Evolutionary conservation across 441 rosid species (phyloP), one percentile per base, ranked within the genome.

Genomic region (Gossypium aridum): DNA sequence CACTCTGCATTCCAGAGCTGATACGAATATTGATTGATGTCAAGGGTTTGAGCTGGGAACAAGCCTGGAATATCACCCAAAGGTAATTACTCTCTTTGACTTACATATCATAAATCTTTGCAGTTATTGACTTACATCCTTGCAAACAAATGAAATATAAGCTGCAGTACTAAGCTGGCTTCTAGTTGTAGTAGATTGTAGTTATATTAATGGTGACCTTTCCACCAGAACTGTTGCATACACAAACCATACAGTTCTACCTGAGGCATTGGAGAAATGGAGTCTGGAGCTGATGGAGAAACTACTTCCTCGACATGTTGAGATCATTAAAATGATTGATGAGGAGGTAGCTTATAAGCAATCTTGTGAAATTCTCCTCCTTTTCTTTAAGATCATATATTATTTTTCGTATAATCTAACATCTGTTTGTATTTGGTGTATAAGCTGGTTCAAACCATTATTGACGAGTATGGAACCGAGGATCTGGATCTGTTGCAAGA

Each of bases 261-360:
- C 98, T 20, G 98, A 94, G 85, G 98, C 99, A 60, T 53, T 92
- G 78, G 99, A 94, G 89, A 92, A 94, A 83, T 94, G 99, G 98
- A 94, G 97, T 80, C 84, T 94, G 61, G 96, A 86, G 71, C 93
- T 94, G 61, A 86, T 92, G 93, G 86, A 86, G 85, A 82, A 91
- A 81, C 61, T 94, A 85, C 89, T 92, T 31, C 99, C 99, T 74
- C 87, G 99, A 62, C 98, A 91, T 79, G 85, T 86, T 66, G 97
- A 91, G 86, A 94, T 94, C 64, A 94, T 94, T 59, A 87, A 89
- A 83, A 83, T 78, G 90, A 91, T 94, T 57, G 99, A 94, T 80
- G 94, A 91, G 78, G 97, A 94, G 97, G 99, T 94, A 80, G 51
- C 22, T 62, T 26, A 56, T 22, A 64, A 72, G 65, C 64, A 61